Base-by-base conservation (phyloP, 768 basidiomycete species). In the Boletus eberwhitei region DNA sequence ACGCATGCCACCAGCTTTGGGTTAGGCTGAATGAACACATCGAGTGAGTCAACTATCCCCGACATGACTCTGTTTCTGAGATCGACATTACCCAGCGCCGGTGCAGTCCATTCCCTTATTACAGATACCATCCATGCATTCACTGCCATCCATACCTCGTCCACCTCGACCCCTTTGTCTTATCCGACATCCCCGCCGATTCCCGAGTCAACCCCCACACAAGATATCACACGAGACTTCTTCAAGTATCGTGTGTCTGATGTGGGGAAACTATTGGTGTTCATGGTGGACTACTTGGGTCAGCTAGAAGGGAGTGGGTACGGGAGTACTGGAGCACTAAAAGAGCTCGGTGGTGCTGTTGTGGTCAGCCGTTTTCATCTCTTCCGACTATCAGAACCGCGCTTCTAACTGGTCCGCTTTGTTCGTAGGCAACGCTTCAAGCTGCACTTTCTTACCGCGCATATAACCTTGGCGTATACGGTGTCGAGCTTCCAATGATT, bases 1-100 rank as follows among this genome's bases (percentile, higher is more conserved):
- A 86, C 57, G 88, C 91, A 2, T 85, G 82, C 5, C 83, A 86
- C 55, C 86, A 89, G 38, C 74, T 97, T 22, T 97, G 95, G 95
- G 55, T 81, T n/a, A 74, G 74, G 59, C 80, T 90, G 64, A 89
- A 89, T 58, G 83, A 86, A 39, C 74, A 82, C 29, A 74, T 90
- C 29, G 75, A 77, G 88, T 88, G 64, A 50, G 84, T 54, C 8
- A 19, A 71, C 5, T 34, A 17, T 40, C 36, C 21, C 16, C 35
- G 36, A 9, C 13, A 21, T n/a, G 19, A 16, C 29, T 57, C 6
- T 26, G 24, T 26, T 26, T 29, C 29, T 29, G 36, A 53, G 6
- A 59, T 12, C 21, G 48, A 48, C 39, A 24, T 42, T 26, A 38
- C 48, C 22, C 58, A 90, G 85, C 13, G 73, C 79, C 24, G 77